These are phyloP conservation scores for Epichloe elymi DNA, from an alignment of 2,329 filamentous ascomycete species.

Conservation along the genomic window DNA sequence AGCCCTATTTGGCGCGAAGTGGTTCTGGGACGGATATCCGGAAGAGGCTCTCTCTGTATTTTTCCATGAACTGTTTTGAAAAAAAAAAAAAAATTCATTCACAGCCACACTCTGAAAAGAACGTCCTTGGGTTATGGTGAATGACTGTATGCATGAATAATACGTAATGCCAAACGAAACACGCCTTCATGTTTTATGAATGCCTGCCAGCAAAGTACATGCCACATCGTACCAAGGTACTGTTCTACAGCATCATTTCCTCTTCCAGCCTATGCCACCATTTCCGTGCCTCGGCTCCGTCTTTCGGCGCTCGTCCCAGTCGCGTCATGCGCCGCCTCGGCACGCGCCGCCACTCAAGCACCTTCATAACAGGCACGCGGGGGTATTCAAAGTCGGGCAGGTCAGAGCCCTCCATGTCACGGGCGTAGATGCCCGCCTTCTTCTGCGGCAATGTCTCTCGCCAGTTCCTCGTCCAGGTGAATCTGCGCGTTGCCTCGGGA, in stretches of 20 bases:
- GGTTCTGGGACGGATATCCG: background rate
- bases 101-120: background rate
- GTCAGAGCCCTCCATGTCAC: constrained; percentile 6
- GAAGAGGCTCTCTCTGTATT: background rate
- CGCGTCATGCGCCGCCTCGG: constrained; percentile 10
- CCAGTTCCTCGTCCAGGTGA: constrained; percentile 10
- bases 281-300: constrained; percentile 6
- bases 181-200: no score
- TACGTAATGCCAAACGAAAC: no score
- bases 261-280: constrained; percentile 19
- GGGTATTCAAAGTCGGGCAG: constrained; percentile 15
- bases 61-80: background rate
- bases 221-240: background rate
- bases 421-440: constrained; percentile 7
- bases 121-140: no score
- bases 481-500: constrained; percentile 10
- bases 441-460: constrained; percentile 17
- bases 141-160: no score
- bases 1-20: no score
- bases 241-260: constrained; percentile 18
- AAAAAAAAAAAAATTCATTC: background rate
- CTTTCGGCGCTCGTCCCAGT: constrained; percentile 11
- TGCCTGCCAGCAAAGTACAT: background rate
- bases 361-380: constrained; percentile 7
- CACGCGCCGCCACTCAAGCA: constrained; percentile 14